Percentiles rank a stretch among this genome's conserved stretches.
Conservation (phyloP, 2,329 filamentous ascomycete species). For the Akanthomyces dipterigenus region DNA sequence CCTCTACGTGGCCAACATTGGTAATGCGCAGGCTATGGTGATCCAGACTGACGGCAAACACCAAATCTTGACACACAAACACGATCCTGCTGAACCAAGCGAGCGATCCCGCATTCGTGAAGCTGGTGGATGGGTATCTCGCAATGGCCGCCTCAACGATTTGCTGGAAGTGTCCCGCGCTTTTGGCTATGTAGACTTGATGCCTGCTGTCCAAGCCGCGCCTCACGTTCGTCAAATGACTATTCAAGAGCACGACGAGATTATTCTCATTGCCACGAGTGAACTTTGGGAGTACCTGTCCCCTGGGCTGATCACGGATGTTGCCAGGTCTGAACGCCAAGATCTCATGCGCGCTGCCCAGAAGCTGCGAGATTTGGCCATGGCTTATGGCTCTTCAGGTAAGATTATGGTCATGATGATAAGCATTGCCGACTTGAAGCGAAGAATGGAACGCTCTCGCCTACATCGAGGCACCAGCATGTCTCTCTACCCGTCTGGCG, state of each 20-base stretch:
- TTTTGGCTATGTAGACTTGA: constrained; percentile 89
- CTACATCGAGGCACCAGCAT: constrained; percentile 73
- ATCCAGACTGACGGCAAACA: constrained; percentile 83
- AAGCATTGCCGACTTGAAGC: constrained; percentile 83
- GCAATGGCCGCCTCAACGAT: constrained; percentile 91
- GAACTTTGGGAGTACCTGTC: constrained; percentile 95
- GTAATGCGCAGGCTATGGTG: constrained; percentile 90
- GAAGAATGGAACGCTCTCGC: constrained; percentile 67
- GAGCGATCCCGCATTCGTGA: constrained; percentile 88
- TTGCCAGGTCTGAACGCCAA: constrained; percentile 75
- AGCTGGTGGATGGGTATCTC: constrained; percentile 90
- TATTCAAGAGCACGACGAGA: constrained; percentile 83
- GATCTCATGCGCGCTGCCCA: constrained; percentile 95
- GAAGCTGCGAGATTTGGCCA: constrained; percentile 88
- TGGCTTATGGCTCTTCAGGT: constrained; percentile 85
- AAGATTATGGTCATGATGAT: constrained; percentile 99
- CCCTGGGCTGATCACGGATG: constrained; percentile 84
- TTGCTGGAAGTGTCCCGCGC: constrained; percentile 84
- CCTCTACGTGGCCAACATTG: constrained; percentile 89
- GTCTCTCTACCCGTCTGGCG: constrained; percentile 71
- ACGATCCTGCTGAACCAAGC: constrained; percentile 79
- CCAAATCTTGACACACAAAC: constrained; percentile 79
- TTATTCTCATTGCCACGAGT: constrained; percentile 82
- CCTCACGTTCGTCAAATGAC: constrained; percentile 74
- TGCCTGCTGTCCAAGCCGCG: constrained; percentile 87